phyloP scores from a whole-genome alignment of 257 asterid species.

The Ophiorrhiza pumila region DNA sequence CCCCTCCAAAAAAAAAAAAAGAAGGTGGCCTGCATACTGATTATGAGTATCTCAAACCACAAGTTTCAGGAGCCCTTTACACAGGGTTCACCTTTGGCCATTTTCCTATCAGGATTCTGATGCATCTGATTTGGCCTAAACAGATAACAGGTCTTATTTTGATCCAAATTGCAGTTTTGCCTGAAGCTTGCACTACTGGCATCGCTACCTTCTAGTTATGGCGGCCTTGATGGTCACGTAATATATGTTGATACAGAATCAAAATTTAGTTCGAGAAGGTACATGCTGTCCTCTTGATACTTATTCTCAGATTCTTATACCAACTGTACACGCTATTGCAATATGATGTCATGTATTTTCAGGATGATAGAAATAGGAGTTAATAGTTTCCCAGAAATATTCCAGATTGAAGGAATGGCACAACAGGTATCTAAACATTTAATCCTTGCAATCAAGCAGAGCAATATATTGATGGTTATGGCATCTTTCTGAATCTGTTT shows the following conservation, averaged over 20 bases:
- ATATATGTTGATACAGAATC: conserved; percentile 87
- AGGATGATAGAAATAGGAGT: conserved; percentile 86
- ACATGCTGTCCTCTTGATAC: conserved; percentile 11
- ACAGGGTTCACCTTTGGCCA: neutral
- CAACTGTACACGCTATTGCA: neutral
- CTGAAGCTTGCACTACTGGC: conserved; percentile 78
- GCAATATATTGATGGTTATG: neutral
- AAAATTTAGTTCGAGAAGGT: conserved; percentile 86
- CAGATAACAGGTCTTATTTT: conserved; percentile 10
- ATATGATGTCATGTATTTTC: conserved; percentile 7
- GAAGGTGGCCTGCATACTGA: neutral
- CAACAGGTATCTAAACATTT: conserved; percentile 51
- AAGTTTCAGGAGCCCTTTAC: neutral
- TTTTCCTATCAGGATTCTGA: conserved; percentile 14
- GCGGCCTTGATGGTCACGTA: conserved; percentile 78
- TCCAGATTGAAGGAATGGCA: conserved; percentile 62
- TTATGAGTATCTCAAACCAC: neutral
- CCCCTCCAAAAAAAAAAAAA: too few species aligned
- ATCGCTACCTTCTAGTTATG: conserved; percentile 62
- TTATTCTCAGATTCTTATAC: conserved; percentile 15
- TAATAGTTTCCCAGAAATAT: conserved; percentile 76
- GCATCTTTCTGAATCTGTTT: conserved; percentile 4
- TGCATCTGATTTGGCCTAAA: conserved; percentile 22
- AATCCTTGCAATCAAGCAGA: too few species aligned
- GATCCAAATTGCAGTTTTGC: conserved; percentile 53